Percentiles rank a stretch among this genome's conserved stretches.
Conservation (phyloP, 805 yeast species). For the Metschnikowia similis region DNA sequence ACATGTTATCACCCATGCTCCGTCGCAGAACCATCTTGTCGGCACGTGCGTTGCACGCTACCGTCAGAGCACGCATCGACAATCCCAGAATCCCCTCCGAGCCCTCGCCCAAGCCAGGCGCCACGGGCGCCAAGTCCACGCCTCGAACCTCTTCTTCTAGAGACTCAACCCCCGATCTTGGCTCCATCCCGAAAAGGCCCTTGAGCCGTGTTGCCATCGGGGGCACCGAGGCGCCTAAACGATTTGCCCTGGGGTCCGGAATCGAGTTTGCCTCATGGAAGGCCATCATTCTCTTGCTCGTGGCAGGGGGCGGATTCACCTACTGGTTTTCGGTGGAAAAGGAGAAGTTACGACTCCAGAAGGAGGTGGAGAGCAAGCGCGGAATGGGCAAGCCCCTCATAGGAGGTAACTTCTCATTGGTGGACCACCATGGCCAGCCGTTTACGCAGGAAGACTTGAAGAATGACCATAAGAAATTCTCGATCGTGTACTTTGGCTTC, state of each 20-base stretch:
- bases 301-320: slow-evolving; percentile 68
- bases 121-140: neutral
- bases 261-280: slow-evolving; percentile 84
- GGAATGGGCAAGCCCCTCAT: slow-evolving; percentile 89
- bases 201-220: slow-evolving; percentile 80
- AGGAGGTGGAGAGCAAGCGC: slow-evolving; percentile 78
- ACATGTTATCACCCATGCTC: neutral
- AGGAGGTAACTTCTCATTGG: slow-evolving; percentile 82
- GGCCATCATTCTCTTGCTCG: slow-evolving; percentile 62
- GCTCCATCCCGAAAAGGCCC: slow-evolving; percentile 45
- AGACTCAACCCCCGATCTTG: neutral
- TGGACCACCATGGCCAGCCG: slow-evolving; percentile 62
- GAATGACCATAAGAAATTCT: slow-evolving; percentile 59
- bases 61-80: neutral
- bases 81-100: neutral
- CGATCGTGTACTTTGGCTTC: slow-evolving; percentile 91
- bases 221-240: slow-evolving; percentile 36
- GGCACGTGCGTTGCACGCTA: neutral
- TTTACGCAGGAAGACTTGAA: slow-evolving; percentile 76
- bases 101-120: neutral
- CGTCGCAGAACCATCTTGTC: neutral
- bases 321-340: slow-evolving; percentile 73
- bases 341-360: slow-evolving; percentile 65
- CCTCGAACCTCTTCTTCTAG: neutral
- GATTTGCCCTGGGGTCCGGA: slow-evolving; percentile 36